Conservation (phyloP, 1,284 basidiomycete genomes). For the Athelia sp. region DNA sequence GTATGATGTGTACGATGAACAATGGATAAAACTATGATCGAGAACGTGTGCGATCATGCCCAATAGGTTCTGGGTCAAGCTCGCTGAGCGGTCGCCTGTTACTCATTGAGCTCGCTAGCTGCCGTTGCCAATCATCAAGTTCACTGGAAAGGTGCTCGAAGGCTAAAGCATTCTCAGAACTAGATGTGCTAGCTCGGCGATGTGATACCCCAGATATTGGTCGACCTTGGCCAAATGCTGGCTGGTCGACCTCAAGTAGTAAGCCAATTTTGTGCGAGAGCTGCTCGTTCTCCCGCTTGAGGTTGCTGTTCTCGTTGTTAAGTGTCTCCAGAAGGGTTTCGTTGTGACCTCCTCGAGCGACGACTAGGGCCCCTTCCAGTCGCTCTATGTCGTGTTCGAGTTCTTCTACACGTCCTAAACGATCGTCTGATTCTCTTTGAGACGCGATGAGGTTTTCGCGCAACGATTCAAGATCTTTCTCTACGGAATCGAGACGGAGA, state of each 20-base stretch:
- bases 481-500: conserved; percentile 67
- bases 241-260: conserved; percentile 79
- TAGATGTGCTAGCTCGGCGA: conserved; percentile 66
- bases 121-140: conserved; percentile 78
- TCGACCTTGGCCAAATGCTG: conserved; percentile 55
- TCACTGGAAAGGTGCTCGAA: conserved; percentile 75
- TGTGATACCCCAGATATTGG: conserved; percentile 62
- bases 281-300: conserved; percentile 80
- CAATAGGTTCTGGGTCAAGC: conserved; percentile 50
- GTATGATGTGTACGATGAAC: conserved; percentile 45
- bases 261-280: conserved; percentile 83
- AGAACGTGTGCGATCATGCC: conserved; percentile 56
- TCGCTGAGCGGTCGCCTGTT: conserved; percentile 66
- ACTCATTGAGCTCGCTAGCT: conserved; percentile 71
- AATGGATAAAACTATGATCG: conserved; percentile 48
- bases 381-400: conserved; percentile 79
- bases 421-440: conserved; percentile 75
- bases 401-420: conserved; percentile 69
- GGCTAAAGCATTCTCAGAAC: conserved; percentile 73
- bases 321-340: conserved; percentile 73
- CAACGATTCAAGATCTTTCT: conserved; percentile 68
- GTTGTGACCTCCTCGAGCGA: conserved; percentile 70
- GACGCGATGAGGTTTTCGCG: conserved; percentile 70
- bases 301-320: conserved; percentile 68
- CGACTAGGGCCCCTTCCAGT: conserved; percentile 68